phyloP scores from a whole-genome alignment of 225 moss, liverwort and hornwort species.

The Pleurozium schreberi region DNA sequence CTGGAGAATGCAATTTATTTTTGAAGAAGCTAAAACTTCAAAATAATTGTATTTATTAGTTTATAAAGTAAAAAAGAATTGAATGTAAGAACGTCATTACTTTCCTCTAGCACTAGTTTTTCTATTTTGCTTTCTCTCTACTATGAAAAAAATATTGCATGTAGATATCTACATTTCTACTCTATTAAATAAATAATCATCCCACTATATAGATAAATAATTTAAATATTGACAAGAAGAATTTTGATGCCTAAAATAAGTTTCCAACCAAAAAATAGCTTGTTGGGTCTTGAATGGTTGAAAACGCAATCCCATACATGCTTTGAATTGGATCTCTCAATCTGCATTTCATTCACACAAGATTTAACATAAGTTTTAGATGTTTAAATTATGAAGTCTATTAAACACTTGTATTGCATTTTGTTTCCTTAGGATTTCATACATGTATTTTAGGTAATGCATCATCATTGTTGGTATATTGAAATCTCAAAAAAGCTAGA shows the following conservation, averaged over 20 bases:
- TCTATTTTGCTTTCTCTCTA: too few species aligned
- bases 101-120: too few species aligned
- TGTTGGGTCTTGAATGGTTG: not conserved
- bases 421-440: too few species aligned
- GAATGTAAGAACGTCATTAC: too few species aligned
- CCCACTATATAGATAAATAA: not conserved
- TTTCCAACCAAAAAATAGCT: not conserved
- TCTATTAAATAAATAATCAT: not conserved
- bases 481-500: not conserved
- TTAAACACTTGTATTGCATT: too few species aligned
- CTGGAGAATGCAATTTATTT: too few species aligned
- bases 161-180: not conserved
- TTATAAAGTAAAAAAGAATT: too few species aligned
- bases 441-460: too few species aligned
- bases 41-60: too few species aligned
- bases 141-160: not conserved
- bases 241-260: not conserved
- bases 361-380: not conserved
- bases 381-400: too few species aligned
- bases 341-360: not conserved
- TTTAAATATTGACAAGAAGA: not conserved
- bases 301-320: not conserved
- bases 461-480: too few species aligned
- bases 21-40: too few species aligned
- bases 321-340: not conserved